Evolutionary conservation across 768 basidiomycete species (phyloP).

Genomic region (Jaapia argillacea): DNA sequence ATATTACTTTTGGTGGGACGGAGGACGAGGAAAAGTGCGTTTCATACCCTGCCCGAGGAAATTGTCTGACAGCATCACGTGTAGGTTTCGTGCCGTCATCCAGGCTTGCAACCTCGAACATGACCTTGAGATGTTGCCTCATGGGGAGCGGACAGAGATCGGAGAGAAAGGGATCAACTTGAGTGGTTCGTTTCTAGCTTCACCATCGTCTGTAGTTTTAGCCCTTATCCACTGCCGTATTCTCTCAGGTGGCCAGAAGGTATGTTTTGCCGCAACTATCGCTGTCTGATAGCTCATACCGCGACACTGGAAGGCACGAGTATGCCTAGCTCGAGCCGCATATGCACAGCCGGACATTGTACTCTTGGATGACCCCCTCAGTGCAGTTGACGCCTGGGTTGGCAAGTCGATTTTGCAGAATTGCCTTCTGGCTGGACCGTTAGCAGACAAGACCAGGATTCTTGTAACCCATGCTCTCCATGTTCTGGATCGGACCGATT

Average conservation of each 20-base stretch:
- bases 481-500: slow-evolving; percentile 13
- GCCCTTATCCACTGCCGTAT: not conserved
- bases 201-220: not conserved
- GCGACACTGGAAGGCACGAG: slow-evolving; percentile 53
- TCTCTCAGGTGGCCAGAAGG: slow-evolving; percentile 2
- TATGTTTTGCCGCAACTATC: slow-evolving; percentile 2
- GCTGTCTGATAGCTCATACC: not conserved
- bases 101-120: slow-evolving; percentile 58
- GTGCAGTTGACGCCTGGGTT: slow-evolving; percentile 72
- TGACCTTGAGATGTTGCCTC: slow-evolving; percentile 61
- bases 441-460: slow-evolving; percentile 19
- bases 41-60: too few species aligned
- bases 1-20: slow-evolving; percentile 62
- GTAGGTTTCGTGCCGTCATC: slow-evolving; percentile 46
- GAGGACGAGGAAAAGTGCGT: slow-evolving; percentile 45
- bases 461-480: slow-evolving; percentile 19
- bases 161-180: slow-evolving; percentile 72
- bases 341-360: slow-evolving; percentile 68
- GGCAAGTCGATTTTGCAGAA: slow-evolving; percentile 36
- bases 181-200: slow-evolving; percentile 39
- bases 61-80: not conserved
- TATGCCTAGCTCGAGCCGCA: slow-evolving; percentile 67
- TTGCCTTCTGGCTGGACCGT: slow-evolving; percentile 20
- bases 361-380: slow-evolving; percentile 73
- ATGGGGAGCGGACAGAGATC: slow-evolving; percentile 62